Evolutionary conservation across 2,329 filamentous ascomycete species (phyloP).

Genomic region (Ophiosphaerella narmari): DNA sequence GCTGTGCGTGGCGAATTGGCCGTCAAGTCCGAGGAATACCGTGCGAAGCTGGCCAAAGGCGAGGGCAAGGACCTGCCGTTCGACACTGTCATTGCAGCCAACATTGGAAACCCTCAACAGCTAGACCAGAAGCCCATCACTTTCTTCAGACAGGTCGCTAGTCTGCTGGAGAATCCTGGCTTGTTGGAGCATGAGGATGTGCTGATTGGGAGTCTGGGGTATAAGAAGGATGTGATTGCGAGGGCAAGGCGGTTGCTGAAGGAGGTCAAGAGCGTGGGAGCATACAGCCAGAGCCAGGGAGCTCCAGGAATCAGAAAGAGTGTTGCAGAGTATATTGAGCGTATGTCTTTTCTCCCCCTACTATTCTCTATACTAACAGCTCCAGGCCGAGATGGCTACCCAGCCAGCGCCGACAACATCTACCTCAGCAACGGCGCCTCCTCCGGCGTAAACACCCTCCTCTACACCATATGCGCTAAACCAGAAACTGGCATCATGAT

Average conservation of each 20-base stretch:
- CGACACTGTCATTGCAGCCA: constrained; percentile 88
- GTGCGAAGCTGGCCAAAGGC: constrained; percentile 67
- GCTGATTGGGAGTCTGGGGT: constrained; percentile 76
- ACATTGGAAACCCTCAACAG: constrained; percentile 99
- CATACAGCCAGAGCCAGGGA: constrained; percentile 94
- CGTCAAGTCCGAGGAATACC: constrained; percentile 89
- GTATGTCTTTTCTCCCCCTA: constrained; percentile 53
- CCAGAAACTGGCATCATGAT: constrained; percentile 83
- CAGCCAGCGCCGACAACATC: constrained; percentile 78
- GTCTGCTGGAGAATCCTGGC: constrained; percentile 85
- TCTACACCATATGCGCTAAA: constrained; percentile 83
- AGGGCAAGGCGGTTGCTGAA: constrained; percentile 80
- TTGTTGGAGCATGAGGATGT: constrained; percentile 82
- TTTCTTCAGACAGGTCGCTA: constrained; percentile 97
- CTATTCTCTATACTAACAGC: constrained; percentile 16
- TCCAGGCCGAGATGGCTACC: constrained; percentile 81
- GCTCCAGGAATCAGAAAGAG: constrained; percentile 84
- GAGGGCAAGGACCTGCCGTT: constrained; percentile 76
- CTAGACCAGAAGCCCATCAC: constrained; percentile 99
- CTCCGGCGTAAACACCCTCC: constrained; percentile 89
- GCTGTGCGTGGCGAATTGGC: constrained; percentile 96
- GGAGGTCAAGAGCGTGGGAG: constrained; percentile 87
- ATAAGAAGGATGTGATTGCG: constrained; percentile 86
- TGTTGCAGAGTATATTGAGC: constrained; percentile 89
- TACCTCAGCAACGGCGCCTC: constrained; percentile 93